Evolutionary conservation across 352 stramenopile genomes (phyloP).

Genomic region (Plasmopara muralis): DNA sequence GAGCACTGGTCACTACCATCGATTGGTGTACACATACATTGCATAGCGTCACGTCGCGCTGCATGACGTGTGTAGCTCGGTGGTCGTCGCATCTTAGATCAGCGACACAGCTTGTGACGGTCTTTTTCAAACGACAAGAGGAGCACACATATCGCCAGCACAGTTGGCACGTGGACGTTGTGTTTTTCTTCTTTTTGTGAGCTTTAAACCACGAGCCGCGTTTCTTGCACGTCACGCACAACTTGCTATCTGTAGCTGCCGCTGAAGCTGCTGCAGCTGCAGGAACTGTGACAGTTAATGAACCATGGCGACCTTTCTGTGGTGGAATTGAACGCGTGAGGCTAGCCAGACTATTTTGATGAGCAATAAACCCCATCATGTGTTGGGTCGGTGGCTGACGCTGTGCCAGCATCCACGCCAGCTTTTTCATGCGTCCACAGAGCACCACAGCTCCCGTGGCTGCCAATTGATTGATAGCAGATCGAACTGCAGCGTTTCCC

Average conservation of each 20-base stretch:
- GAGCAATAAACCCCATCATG: constrained; percentile 10
- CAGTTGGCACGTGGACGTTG: constrained; percentile 31
- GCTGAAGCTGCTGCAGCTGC: constrained; percentile 17
- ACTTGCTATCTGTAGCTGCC: constrained; percentile 14
- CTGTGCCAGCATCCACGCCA: constrained; percentile 46
- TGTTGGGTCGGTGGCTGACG: constrained; percentile 13
- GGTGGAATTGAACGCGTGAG: constrained; percentile 22
- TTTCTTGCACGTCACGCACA: constrained; percentile 37
- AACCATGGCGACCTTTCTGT: constrained; percentile 14
- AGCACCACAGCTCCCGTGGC: constrained; percentile 28
- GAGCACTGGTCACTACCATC: constrained; percentile 28
- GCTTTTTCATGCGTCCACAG: constrained; percentile 64
- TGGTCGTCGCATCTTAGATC: constrained; percentile 19
- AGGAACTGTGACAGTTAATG: constrained; percentile 22
- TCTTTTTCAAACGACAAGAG: constrained; percentile 46
- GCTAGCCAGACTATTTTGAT: constrained; percentile 14
- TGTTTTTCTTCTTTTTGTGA: constrained; percentile 28
- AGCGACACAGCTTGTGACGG: constrained; percentile 25
- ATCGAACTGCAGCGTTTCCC: constrained; percentile 25
- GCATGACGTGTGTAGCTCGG: constrained; percentile 15
- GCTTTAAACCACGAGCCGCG: constrained; percentile 21
- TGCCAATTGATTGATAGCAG: constrained; percentile 27
- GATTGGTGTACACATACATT: constrained; percentile 35
- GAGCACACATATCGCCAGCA: constrained; percentile 48
- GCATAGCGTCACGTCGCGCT: constrained; percentile 33